Base-by-base conservation (phyloP, 768 basidiomycete species). In the Suillus alpinus region DNA sequence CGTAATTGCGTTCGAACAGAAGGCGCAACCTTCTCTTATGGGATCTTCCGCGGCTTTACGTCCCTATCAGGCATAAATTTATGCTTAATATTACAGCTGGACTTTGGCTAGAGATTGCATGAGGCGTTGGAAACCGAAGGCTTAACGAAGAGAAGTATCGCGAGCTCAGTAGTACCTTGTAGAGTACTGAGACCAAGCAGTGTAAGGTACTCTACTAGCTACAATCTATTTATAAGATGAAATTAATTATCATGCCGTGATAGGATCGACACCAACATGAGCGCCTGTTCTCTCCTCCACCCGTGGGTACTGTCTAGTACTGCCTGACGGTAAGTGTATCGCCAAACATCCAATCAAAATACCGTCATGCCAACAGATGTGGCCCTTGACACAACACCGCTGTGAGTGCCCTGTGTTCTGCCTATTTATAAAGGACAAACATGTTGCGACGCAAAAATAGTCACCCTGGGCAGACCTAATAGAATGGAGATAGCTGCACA, bases 1-100 rank as follows among this genome's bases (percentile, higher is more conserved):
- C 16, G 37, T 36, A 55, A 37, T 39, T 55, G 53, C 53, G 36
- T 53, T 55, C 18, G 36, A 55, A 55, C 36, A 53, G 36, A 36
- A 53, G 34, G 14, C 23, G 16, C 36, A 37, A 52, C n/a, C 51
- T 52, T 52, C 51, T 52, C 20, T 50, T 32, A 55, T 10, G 53
- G 53, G 23, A 55, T 55, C 36, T 55, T 39, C 53, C 23, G 53
- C 18, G 53, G 26, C 23, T 9, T 55, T 49, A 49, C 14, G 16
- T 18, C 16, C 13, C 14, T 40, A 16, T 16, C 16, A 43, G 41
- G 41, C 41, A 43, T 8, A 10, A n/a, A 26, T 26, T 26, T 26
- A 2, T 26, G 26, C 26, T 20, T 29, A 18, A 41, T 18, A n/a
- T n/a, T 9, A n/a, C 8, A 41, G 18, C 41, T n/a, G 40, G 16